Base-by-base conservation (phyloP, 2,329 filamentous ascomycete genomes). In the Cercospora brassicicola region DNA sequence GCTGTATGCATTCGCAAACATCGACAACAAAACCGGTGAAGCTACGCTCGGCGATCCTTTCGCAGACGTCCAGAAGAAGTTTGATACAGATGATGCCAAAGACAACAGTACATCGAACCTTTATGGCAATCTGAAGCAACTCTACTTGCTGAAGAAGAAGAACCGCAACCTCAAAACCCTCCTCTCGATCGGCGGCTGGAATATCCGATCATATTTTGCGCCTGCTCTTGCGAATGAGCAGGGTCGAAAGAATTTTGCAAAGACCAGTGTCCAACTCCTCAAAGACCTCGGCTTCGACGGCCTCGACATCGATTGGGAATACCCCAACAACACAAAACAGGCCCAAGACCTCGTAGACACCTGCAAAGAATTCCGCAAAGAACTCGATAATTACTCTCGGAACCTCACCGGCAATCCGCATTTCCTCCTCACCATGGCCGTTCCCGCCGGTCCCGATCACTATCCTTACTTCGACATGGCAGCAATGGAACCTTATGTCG, bases 1-100 rank as follows among this genome's bases (percentile, higher is more conserved):
- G 4, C 87, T 97, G 18, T 97, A 97, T 75, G 86, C 93, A 13
- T 97, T 97, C 80, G 94, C 92, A 76, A 95, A 97, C 78, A 88
- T 96, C 70, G 86, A 87, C 9, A 84, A 89, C 6, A 91, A 94
- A 2, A 88, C 86, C 36, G 94, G 94, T 64, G 91, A 95, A 81
- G 92, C 94, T 9, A 86, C 84, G 76, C 82, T 91, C 2, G 88
- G 86, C 1, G 91, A 94, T 73, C 81, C 82, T 1, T 93, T 86
- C 76, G 85, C 91, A 30, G 91, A 93, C 66, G 71, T 81, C 2
- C 82, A 92, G 62, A 92, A 90, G 75, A 88, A 87, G 73, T 94
- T 91, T 73, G 78, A 86, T 0, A 82, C 79, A n/a, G 91, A 94
- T 76, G 33, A 64, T 6, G 89, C 86, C 1, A 89, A 86, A 82